A percentile compares a stretch with the other conserved stretches of the same genome.
phyloP scores from a whole-genome alignment of 192 early-diverging fungal species.

The Pilobolus umbonatus region DNA sequence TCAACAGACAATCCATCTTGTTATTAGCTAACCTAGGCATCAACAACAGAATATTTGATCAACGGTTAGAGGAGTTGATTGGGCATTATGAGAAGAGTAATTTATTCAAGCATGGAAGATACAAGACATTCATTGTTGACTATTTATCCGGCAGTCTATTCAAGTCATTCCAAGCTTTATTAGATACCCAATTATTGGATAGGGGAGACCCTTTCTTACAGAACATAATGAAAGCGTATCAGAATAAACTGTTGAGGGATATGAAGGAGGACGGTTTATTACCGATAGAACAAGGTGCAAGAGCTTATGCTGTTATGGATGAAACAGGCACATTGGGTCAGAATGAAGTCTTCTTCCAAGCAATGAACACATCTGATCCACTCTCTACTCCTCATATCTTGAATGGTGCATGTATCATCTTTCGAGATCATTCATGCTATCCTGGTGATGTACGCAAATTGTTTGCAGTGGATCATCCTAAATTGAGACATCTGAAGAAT shows the following conservation, averaged over 20 bases:
- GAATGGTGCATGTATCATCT: constrained; percentile 34
- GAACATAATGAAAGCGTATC: constrained; percentile 38
- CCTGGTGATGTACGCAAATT: constrained; percentile 50
- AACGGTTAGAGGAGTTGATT: constrained; percentile 38
- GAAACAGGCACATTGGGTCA: constrained; percentile 39
- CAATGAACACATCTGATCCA: constrained; percentile 26
- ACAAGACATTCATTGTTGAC: constrained; percentile 15
- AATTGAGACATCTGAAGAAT: constrained; percentile 43
- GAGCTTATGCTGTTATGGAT: constrained; percentile 50
- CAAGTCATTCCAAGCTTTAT: constrained; percentile 25
- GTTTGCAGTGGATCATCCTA: constrained; percentile 40
- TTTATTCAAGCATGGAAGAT: background rate
- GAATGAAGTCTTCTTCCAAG: constrained; percentile 44
- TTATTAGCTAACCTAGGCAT: constrained; percentile 49
- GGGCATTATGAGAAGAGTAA: background rate
- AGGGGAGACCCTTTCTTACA: constrained; percentile 41
- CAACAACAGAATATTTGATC: constrained; percentile 42
- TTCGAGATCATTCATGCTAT: constrained; percentile 49
- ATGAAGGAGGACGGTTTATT: constrained; percentile 49
- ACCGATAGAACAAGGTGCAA: constrained; percentile 44
- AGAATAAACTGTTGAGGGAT: constrained; percentile 38
- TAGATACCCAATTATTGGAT: constrained; percentile 40
- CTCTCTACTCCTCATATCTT: constrained; percentile 22
- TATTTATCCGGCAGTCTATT: constrained; percentile 27
- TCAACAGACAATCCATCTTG: constrained; percentile 56